Conservation (phyloP, 2,329 filamentous ascomycete genomes). For the Cercospora sesami region DNA sequence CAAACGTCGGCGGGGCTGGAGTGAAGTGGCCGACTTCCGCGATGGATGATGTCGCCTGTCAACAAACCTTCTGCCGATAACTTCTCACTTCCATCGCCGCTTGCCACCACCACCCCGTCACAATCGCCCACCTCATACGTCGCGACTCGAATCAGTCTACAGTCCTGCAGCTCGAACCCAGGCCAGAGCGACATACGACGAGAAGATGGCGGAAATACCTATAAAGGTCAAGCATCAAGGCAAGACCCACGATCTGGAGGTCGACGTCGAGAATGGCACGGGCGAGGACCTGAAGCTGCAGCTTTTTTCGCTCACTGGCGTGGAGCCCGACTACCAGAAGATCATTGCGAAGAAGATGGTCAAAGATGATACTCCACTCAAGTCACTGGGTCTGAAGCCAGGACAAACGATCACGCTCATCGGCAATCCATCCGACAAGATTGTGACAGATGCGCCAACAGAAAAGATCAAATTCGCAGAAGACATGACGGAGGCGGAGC, state of each 20-base stretch:
- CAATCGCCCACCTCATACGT: neutral
- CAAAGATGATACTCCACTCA: slow-evolving; percentile 89
- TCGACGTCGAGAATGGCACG: slow-evolving; percentile 72
- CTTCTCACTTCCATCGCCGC: neutral
- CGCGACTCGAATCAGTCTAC: neutral
- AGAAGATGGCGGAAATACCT: slow-evolving; percentile 37
- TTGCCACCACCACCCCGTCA: neutral
- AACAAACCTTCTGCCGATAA: slow-evolving; percentile 6
- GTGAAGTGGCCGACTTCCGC: neutral
- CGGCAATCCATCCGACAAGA: slow-evolving; percentile 75
- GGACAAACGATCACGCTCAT: slow-evolving; percentile 94
- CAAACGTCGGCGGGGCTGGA: neutral
- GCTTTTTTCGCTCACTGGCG: slow-evolving; percentile 89
- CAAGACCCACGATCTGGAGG: slow-evolving; percentile 91
- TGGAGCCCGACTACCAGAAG: slow-evolving; percentile 95
- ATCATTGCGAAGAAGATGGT: slow-evolving; percentile 92
- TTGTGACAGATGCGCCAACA: slow-evolving; percentile 66
- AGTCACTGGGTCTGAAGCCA: slow-evolving; percentile 78
- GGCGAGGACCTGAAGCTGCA: slow-evolving; percentile 96
- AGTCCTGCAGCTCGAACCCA: neutral
- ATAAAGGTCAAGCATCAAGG: slow-evolving; percentile 90
- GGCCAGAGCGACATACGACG: neutral
- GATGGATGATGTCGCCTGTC: slow-evolving; percentile 7
- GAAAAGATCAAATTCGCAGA: slow-evolving; percentile 86
- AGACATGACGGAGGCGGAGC: slow-evolving; percentile 95